These are phyloP conservation scores for Pythium plurisporium DNA, from an alignment of 352 stramenopile genomes.

Conservation along the genomic window DNA sequence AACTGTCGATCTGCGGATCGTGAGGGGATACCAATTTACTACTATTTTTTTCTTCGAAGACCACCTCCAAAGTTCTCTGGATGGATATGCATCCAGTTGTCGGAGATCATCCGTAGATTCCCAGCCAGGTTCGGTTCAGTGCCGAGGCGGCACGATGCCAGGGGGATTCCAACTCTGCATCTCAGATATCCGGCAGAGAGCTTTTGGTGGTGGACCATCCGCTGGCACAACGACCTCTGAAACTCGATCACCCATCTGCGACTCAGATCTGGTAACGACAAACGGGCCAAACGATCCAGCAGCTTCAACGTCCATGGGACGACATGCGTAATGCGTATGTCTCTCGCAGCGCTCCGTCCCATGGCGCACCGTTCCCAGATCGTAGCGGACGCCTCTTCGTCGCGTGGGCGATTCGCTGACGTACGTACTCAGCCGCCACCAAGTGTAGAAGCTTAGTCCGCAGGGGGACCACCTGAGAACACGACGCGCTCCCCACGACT, in stretches of 20 bases:
- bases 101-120: background rate
- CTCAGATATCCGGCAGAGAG: conserved; percentile 9
- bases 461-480: too few species aligned
- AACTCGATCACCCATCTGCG: background rate
- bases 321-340: background rate
- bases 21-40: too few species aligned
- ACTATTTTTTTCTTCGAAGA: too few species aligned
- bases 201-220: too few species aligned
- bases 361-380: conserved; percentile 16
- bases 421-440: too few species aligned
- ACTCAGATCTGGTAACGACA: conserved; percentile 24
- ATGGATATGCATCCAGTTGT: too few species aligned
- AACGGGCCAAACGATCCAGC: background rate
- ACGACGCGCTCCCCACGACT: too few species aligned
- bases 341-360: background rate
- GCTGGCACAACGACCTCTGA: conserved; percentile 1
- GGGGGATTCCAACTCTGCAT: conserved; percentile 10
- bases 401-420: background rate
- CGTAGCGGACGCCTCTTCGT: conserved; percentile 3
- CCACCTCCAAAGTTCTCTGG: background rate
- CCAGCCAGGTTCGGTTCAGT: background rate
- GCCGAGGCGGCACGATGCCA: background rate
- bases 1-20: too few species aligned
- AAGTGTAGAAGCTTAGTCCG: too few species aligned
- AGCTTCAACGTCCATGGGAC: conserved; percentile 11